Evolutionary conservation across 192 early-diverging fungal species (phyloP), one percentile per base, ranked within the genome.

Genomic region (Coemansia biformis): DNA sequence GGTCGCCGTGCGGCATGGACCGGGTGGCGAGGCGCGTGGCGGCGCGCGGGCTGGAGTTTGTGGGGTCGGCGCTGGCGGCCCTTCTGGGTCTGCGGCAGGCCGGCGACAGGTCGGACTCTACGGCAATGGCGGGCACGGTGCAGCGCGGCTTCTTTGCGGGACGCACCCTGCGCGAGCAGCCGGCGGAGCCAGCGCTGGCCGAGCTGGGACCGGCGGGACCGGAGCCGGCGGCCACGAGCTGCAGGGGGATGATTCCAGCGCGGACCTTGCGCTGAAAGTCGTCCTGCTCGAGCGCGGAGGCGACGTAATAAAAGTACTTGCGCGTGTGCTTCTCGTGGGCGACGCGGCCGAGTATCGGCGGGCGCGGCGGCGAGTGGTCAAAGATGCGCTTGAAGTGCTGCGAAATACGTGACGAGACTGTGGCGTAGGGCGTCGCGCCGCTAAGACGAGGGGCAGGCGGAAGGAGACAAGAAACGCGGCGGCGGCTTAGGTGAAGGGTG

Each of bases 321-420:
- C 86, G 77, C 13, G 83, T 77, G 45, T 88, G 80, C 12, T 76
- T 66, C 43, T 82, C 77, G 62, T 88, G 85, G 15, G 83, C 76
- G 23, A 79, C 79, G 33, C 84, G 84, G 14, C 83, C 85, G 0
- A 88, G 71, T 10, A 88, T 61, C 18, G 86, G 85, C 14, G 82
- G 76, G 12, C 86, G 76, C 4, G 86, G 86, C 9, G 86, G 86
- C 18, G 77, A 75, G 59, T 85, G 83, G 35, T 89, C 86, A 18
- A 84, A 73, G 28, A 83, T 82, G 38, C 87, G 82, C 53, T 89
- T 88, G 47, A 90, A 92, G 53, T 92, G 90, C 56, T 92, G 87
- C 2, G 88, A 90, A 57, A 92, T 92, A 30, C 88, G 79, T 30
- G 88, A 92, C 10, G 88, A 90, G 19, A 92, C 90, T 15, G 90